A percentile compares a stretch with the other conserved stretches of the same genome.
phyloP scores from a whole-genome alignment of 2,329 filamentous ascomycete species.

The Cyphellophora attinorum region DNA sequence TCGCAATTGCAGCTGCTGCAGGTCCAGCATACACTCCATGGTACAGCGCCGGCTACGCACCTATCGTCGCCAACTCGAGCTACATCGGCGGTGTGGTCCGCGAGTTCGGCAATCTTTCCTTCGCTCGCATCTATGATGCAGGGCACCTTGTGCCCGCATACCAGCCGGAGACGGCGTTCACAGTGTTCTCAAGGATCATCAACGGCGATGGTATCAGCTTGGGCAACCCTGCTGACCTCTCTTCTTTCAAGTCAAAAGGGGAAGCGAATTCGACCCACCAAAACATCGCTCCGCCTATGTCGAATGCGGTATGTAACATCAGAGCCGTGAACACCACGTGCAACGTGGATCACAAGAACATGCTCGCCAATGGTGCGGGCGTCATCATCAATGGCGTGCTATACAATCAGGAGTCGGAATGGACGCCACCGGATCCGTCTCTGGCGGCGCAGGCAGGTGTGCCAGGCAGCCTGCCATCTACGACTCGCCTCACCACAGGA shows the following conservation, averaged over 20 bases:
- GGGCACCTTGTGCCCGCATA: constrained; percentile 44
- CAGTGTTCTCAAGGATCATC: constrained; percentile 44
- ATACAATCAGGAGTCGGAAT: constrained; percentile 30
- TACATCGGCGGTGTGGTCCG: constrained; percentile 40
- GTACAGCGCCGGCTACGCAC: constrained; percentile 35
- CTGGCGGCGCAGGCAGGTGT: constrained; percentile 18
- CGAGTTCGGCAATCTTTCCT: constrained; percentile 30
- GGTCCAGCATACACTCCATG: constrained; percentile 15
- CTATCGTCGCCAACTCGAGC: constrained; percentile 36
- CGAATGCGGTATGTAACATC: constrained; percentile 51
- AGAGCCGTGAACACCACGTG: constrained; percentile 45
- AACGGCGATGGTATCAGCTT: constrained; percentile 40
- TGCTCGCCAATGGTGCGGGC: constrained; percentile 41
- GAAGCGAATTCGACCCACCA: constrained; percentile 47
- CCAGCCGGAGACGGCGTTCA: constrained; percentile 44
- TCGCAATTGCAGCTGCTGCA: constrained; percentile 29
- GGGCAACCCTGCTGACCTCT: constrained; percentile 41
- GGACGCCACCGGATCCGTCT: constrained; percentile 23
- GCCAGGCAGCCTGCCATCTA: constrained; percentile 19
- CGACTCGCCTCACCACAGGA: constrained; percentile 16
- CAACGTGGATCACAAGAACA: constrained; percentile 38
- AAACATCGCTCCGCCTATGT: constrained; percentile 40
- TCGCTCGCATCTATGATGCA: constrained; percentile 41
- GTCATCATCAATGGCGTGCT: constrained; percentile 52
- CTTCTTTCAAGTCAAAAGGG: constrained; percentile 48